Conservation (phyloP, 1,284 basidiomycete species). For the Coriolopsis trogii region DNA sequence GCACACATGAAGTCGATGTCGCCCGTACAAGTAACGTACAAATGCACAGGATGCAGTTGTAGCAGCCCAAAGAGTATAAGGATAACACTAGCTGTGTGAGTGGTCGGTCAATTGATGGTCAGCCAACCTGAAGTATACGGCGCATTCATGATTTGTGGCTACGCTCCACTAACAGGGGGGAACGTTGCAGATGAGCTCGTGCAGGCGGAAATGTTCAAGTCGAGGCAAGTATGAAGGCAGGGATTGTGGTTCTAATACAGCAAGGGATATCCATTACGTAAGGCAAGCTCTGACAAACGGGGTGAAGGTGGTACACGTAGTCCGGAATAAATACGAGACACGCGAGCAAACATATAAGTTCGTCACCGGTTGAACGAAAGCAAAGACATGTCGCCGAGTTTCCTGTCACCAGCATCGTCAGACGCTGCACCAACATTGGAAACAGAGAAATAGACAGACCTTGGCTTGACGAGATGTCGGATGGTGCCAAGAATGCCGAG, state of each 20-base stretch:
- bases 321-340: slow-evolving; percentile 24
- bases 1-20: no score
- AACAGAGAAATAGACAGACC: slow-evolving; percentile 55
- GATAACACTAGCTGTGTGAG: no score
- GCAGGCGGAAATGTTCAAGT: background rate
- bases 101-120: no score
- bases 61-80: no score
- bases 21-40: no score
- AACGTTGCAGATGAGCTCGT: no score
- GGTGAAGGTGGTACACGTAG: slow-evolving; percentile 24
- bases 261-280: slow-evolving; percentile 27
- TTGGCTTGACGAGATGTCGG: slow-evolving; percentile 90
- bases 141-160: no score
- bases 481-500: slow-evolving; percentile 90
- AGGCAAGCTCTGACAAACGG: slow-evolving; percentile 16
- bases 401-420: slow-evolving; percentile 43
- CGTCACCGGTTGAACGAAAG: slow-evolving; percentile 81
- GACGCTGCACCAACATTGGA: slow-evolving; percentile 12
- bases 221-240: background rate
- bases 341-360: background rate
- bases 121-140: no score
- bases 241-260: slow-evolving; percentile 26
- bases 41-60: no score
- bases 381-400: slow-evolving; percentile 81
- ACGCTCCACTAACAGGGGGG: no score